phyloP scores from a whole-genome alignment of 805 yeast species.

The Candida lessepsii region DNA sequence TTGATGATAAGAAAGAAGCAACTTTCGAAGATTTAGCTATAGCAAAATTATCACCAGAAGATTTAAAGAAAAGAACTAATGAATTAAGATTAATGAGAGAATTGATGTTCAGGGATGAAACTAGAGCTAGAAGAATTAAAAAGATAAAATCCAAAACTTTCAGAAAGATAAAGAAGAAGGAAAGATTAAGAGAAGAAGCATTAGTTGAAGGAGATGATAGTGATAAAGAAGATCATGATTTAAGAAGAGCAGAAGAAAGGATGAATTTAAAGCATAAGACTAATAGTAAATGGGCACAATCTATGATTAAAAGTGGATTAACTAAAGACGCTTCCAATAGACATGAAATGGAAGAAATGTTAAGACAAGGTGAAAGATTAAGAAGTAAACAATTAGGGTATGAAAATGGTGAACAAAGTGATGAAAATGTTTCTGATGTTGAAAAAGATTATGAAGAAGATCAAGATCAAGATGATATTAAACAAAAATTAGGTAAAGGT shows the following conservation, averaged over 20 bases:
- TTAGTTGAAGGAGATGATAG: slow-evolving; percentile 60
- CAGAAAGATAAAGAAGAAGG: slow-evolving; percentile 83
- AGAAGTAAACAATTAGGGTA: slow-evolving; percentile 70
- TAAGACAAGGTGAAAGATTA: slow-evolving; percentile 79
- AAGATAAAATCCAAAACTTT: slow-evolving; percentile 92
- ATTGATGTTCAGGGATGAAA: slow-evolving; percentile 92
- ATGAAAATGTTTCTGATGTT: slow-evolving; percentile 50
- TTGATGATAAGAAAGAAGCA: slow-evolving; percentile 73
- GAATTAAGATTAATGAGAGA: slow-evolving; percentile 93
- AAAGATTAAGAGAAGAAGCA: slow-evolving; percentile 65
- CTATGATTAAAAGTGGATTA: slow-evolving; percentile 86
- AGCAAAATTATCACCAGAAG: slow-evolving; percentile 78
- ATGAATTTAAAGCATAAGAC: slow-evolving; percentile 90
- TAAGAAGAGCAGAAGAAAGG: slow-evolving; percentile 83
- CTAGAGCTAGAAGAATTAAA: slow-evolving; percentile 84
- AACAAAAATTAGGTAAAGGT: slow-evolving; percentile 72
- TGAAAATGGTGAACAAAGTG: slow-evolving; percentile 53
- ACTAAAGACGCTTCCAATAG: slow-evolving; percentile 82
- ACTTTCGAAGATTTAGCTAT: slow-evolving; percentile 84
- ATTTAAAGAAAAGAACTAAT: slow-evolving; percentile 68
- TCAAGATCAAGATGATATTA: slow-evolving; percentile 34
- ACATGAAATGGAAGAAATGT: slow-evolving; percentile 91
- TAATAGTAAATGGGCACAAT: slow-evolving; percentile 85
- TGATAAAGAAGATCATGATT: slow-evolving; percentile 61
- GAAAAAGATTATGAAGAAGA: slow-evolving; percentile 38